Percentiles rank a stretch among this genome's conserved stretches.
Evolutionary conservation across 2,329 filamentous ascomycete species (phyloP).

Genomic region (Stylonectria norvegica): DNA sequence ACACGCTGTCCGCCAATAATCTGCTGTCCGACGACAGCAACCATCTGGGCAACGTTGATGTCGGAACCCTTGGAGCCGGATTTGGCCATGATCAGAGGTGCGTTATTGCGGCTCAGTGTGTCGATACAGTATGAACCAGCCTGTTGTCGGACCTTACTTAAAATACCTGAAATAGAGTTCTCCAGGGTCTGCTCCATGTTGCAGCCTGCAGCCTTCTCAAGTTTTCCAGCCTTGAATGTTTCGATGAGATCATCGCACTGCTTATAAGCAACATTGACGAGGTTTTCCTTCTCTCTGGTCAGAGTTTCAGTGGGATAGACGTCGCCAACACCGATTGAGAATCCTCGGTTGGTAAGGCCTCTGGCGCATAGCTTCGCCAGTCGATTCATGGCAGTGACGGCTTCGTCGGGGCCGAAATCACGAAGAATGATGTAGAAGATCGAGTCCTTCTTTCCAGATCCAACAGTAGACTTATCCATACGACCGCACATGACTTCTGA

Average conservation of each 20-base stretch:
- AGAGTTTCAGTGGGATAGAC: conserved; percentile 78
- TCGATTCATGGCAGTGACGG: conserved; percentile 89
- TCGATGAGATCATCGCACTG: conserved; percentile 81
- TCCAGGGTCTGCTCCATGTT: conserved; percentile 91
- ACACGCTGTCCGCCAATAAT: conserved; percentile 95
- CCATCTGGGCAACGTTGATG: conserved; percentile 99
- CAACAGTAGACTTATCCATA: conserved; percentile 98
- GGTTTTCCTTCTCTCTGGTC: conserved; percentile 66
- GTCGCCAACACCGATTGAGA: conserved; percentile 94
- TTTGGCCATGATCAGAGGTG: conserved; percentile 93
- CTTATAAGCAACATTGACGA: conserved; percentile 75
- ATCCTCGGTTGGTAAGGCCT: conserved; percentile 84
- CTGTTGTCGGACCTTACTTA: conserved; percentile 86
- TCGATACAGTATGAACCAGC: conserved; percentile 89
- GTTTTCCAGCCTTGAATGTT: conserved; percentile 72
- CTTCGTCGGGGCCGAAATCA: conserved; percentile 88
- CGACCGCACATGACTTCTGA: conserved; percentile 96
- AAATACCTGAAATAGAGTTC: conserved; percentile 82
- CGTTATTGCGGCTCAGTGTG: conserved; percentile 85
- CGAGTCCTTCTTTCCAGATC: conserved; percentile 94
- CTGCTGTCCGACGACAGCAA: conserved; percentile 93
- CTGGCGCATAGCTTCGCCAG: conserved; percentile 87
- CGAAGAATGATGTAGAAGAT: conserved; percentile 95
- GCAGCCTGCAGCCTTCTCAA: conserved; percentile 84
- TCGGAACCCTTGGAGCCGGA: conserved; percentile 95